phyloP scores from a whole-genome alignment of 2,329 filamentous ascomycete species.

The Leptoxyphium fumago region DNA sequence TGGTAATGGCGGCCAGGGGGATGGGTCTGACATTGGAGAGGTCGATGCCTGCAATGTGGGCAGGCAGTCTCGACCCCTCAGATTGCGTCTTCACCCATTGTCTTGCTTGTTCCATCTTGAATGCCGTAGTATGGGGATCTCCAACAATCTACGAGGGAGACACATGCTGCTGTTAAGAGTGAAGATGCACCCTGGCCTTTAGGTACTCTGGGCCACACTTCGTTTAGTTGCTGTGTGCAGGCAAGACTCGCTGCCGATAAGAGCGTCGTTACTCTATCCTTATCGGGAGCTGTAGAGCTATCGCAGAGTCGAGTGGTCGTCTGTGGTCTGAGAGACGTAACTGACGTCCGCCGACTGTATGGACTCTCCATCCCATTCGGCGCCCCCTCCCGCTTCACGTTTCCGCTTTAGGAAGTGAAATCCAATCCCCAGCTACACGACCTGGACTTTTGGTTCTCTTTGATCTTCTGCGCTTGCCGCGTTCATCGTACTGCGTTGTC shows the following conservation, averaged over 20 bases:
- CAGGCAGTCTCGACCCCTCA: neutral
- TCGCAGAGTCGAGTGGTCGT: no score
- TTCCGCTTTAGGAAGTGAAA: no score
- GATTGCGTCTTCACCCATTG: neutral
- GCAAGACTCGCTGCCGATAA: no score
- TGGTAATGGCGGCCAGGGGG: neutral
- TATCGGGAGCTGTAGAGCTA: neutral
- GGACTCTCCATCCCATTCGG: no score
- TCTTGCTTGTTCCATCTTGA: neutral
- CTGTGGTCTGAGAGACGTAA: no score
- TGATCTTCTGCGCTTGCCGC: no score
- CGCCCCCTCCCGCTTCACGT: no score
- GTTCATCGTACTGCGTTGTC: no score
- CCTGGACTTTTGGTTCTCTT: no score
- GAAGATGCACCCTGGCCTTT: neutral
- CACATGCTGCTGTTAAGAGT: neutral
- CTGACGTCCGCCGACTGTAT: no score
- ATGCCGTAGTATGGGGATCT: neutral
- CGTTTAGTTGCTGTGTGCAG: neutral
- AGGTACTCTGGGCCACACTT: neutral
- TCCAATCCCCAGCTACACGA: no score
- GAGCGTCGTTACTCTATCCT: neutral
- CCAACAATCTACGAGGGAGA: neutral
- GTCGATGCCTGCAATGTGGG: neutral
- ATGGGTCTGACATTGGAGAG: neutral